These are phyloP conservation scores for Penicillium macrosclerotiorum DNA, from an alignment of 495 filamentous ascomycete genomes.

Conservation along the genomic window DNA sequence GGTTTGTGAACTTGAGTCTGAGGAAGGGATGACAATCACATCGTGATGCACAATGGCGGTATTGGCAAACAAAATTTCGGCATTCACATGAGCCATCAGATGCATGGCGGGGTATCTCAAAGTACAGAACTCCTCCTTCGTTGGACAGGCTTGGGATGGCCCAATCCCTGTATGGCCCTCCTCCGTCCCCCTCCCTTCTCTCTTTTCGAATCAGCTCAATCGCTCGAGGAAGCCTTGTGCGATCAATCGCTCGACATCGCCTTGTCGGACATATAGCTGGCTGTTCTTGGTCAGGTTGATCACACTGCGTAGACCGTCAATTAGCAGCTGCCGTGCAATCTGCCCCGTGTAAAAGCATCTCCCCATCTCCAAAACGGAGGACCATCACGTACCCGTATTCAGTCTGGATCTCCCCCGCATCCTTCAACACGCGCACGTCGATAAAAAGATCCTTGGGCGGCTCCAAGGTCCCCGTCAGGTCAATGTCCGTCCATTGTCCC, in stretches of 20 bases:
- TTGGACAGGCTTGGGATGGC: too few relatives aligned
- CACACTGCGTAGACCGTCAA: conserved; percentile 51
- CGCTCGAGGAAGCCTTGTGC: conserved; percentile 96
- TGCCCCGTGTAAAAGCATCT: conserved; percentile 5
- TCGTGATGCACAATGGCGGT: too few relatives aligned
- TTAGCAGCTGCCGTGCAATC: not conserved
- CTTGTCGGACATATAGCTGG: conserved; percentile 94
- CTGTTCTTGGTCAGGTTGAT: conserved; percentile 98
- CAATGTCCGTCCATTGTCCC: conserved; percentile 97
- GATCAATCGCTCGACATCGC: conserved; percentile 93
- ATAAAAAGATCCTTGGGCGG: conserved; percentile 96
- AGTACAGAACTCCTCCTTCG: conserved; percentile 10
- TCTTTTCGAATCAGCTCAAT: conserved; percentile 84
- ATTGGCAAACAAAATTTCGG: not conserved
- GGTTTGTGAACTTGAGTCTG: too few relatives aligned
- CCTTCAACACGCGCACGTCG: conserved; percentile 93
- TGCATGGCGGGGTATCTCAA: conserved; percentile 20
- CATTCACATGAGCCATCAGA: not conserved
- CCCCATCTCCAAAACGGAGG: not conserved
- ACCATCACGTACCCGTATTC: conserved; percentile 82
- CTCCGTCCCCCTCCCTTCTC: too few relatives aligned
- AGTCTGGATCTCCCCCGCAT: conserved; percentile 98
- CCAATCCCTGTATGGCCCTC: not conserved
- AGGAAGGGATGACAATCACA: too few relatives aligned
- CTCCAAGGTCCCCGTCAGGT: conserved; percentile 91